These are phyloP conservation scores for Plasmodium ovale DNA, from an alignment of 169 alveolate species.

Conservation along the genomic window DNA sequence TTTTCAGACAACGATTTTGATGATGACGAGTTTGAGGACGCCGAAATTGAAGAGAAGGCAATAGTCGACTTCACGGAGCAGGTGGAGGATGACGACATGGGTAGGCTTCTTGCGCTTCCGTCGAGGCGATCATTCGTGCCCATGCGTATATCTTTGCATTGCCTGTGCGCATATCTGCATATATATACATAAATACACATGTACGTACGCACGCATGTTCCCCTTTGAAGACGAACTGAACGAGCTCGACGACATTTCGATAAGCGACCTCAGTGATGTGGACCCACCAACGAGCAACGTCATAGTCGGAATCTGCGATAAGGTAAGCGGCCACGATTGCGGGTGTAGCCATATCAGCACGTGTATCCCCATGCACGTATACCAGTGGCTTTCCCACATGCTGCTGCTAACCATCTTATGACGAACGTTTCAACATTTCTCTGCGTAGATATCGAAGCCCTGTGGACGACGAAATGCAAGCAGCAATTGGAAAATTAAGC, in stretches of 20 bases:
- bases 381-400: conserved; percentile 57
- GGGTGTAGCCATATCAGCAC: background rate
- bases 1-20: conserved; percentile 23
- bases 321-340: conserved; percentile 5
- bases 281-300: conserved; percentile 67
- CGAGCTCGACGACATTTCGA: conserved; percentile 51
- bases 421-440: too few species aligned
- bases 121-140: background rate
- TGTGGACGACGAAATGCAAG: conserved; percentile 66
- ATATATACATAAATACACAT: conserved; percentile 4
- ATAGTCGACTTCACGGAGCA: conserved; percentile 8
- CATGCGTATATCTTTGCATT: background rate
- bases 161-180: too few species aligned
- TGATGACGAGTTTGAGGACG: conserved; percentile 71
- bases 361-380: background rate
- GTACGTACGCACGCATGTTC: background rate
- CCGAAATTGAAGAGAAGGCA: conserved; percentile 69
- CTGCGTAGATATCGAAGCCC: conserved; percentile 41
- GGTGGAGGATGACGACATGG: conserved; percentile 8
- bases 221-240: conserved; percentile 34
- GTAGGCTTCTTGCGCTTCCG: background rate
- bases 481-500: conserved; percentile 69
- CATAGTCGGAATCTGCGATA: conserved; percentile 46
- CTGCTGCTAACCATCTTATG: too few species aligned
- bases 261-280: conserved; percentile 74